phyloP scores from a whole-genome alignment of 495 filamentous ascomycete species.

The Penicillium malachiteum region DNA sequence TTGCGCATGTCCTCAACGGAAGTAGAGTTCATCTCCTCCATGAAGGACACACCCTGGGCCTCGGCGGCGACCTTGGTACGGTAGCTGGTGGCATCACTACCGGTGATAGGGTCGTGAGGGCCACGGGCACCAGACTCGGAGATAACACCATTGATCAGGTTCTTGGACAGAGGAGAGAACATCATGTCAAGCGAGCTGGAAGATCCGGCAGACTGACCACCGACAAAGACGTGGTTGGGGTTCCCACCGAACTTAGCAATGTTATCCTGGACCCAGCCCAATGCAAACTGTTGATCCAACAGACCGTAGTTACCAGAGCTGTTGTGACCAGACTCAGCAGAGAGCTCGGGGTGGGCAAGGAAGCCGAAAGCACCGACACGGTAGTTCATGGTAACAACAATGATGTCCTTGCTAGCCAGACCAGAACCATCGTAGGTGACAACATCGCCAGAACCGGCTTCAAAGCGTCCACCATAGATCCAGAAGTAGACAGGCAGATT shows the following conservation, averaged over 20 bases:
- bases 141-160: constrained; percentile 12
- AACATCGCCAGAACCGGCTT: constrained; percentile 25
- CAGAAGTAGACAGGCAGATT: constrained; percentile 28
- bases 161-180: constrained; percentile 13
- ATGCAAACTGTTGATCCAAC: constrained; percentile 38
- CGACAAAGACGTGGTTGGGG: constrained; percentile 25
- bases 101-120: constrained; percentile 18
- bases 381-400: constrained; percentile 33
- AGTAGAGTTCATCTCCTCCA: constrained; percentile 3
- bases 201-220: constrained; percentile 51
- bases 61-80: constrained; percentile 12
- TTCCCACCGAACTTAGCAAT: constrained; percentile 41
- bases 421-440: constrained; percentile 26
- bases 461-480: constrained; percentile 30
- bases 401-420: constrained; percentile 29
- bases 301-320: constrained; percentile 39
- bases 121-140: constrained; percentile 20
- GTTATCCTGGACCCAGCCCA: constrained; percentile 2
- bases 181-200: constrained; percentile 33
- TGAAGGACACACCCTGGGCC: constrained; percentile 10
- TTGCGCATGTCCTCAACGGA: neutral
- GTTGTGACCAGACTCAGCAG: constrained; percentile 27
- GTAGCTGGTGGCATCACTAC: constrained; percentile 17
- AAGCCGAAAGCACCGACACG: constrained; percentile 37
- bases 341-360: constrained; percentile 22